phyloP scores from a whole-genome alignment of 495 filamentous ascomycete genomes.

The Bryoglossum gracile region DNA sequence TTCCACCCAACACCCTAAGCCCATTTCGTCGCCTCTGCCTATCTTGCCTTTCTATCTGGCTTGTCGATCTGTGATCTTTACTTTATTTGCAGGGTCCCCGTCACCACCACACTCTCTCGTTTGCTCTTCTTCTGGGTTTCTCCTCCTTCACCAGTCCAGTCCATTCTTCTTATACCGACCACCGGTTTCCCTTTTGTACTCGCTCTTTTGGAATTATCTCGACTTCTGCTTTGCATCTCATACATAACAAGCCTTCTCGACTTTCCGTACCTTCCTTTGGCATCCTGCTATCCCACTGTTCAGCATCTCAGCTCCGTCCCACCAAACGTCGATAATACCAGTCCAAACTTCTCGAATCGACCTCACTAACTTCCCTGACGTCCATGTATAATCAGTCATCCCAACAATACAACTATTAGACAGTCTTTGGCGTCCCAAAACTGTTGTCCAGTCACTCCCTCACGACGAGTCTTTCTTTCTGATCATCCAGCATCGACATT shows the following conservation, averaged over 20 bases:
- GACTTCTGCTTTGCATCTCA: slow-evolving; percentile 21
- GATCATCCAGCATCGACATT: neutral
- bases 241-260: slow-evolving; percentile 19
- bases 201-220: slow-evolving; percentile 21
- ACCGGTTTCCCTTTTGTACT: slow-evolving; percentile 24
- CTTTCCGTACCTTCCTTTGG: slow-evolving; percentile 28
- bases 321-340: slow-evolving; percentile 17
- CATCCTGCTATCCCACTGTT: slow-evolving; percentile 17
- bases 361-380: slow-evolving; percentile 2
- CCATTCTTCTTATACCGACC: slow-evolving; percentile 25
- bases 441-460: slow-evolving; percentile 29
- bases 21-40: slow-evolving; percentile 16
- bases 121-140: slow-evolving; percentile 21
- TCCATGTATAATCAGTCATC: slow-evolving; percentile 25
- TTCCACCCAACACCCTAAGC: slow-evolving; percentile 5
- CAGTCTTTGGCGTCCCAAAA: slow-evolving; percentile 21
- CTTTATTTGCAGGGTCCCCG: slow-evolving; percentile 27
- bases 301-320: slow-evolving; percentile 9
- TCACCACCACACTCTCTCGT: slow-evolving; percentile 22
- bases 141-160: slow-evolving; percentile 13
- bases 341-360: slow-evolving; percentile 5
- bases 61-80: slow-evolving; percentile 18
- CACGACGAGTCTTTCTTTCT: slow-evolving; percentile 7
- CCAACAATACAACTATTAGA: slow-evolving; percentile 24
- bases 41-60: slow-evolving; percentile 23